phyloP scores from a whole-genome alignment of 345 rosid species.

The Luvunga scandens region DNA sequence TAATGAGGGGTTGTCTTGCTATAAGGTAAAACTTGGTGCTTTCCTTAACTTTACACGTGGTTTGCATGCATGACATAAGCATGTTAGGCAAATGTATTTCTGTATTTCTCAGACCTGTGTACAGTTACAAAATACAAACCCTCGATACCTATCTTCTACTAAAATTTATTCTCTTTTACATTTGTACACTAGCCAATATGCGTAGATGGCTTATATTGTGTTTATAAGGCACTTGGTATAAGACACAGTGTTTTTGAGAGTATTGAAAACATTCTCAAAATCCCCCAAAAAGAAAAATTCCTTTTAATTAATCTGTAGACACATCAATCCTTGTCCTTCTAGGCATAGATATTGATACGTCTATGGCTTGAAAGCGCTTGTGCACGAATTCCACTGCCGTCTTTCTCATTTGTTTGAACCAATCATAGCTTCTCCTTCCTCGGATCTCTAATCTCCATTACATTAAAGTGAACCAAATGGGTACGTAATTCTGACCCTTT shows the following conservation, averaged over 20 bases:
- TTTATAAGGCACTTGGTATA: background rate
- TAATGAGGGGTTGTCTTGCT: background rate
- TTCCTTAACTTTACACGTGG: conserved; percentile 3
- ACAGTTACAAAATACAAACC: too few species aligned
- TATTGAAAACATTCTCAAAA: background rate
- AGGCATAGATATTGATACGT: background rate
- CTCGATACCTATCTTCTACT: too few species aligned
- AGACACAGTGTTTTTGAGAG: background rate
- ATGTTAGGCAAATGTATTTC: background rate
- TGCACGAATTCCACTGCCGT: background rate
- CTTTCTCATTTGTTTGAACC: background rate
- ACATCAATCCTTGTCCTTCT: conserved; percentile 8
- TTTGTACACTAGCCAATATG: too few species aligned
- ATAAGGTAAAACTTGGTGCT: background rate
- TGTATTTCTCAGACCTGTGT: background rate
- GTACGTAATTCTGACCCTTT: background rate
- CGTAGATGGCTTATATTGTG: too few species aligned
- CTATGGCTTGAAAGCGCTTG: background rate
- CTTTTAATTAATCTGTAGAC: background rate
- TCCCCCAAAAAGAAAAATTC: background rate
- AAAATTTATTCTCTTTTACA: too few species aligned
- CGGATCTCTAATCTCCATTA: conserved; percentile 3
- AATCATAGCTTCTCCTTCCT: background rate
- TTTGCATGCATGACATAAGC: conserved; percentile 3
- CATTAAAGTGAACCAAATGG: background rate